phyloP scores from a whole-genome alignment of 768 basidiomycete species.

The Tephrocybe sp. region DNA sequence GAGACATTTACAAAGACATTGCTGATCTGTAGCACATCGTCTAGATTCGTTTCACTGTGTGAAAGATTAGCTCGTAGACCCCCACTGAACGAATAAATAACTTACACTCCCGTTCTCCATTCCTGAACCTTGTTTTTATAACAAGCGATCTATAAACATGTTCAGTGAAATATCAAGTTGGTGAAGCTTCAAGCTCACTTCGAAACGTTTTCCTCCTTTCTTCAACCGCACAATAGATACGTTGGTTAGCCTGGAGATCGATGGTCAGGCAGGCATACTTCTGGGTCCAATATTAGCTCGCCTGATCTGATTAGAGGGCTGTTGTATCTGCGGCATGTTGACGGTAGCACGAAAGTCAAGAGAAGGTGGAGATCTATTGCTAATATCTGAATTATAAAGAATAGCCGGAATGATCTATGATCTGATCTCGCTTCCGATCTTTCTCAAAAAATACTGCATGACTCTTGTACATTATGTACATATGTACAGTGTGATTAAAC shows the following conservation, averaged over 20 bases:
- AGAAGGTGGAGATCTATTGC: conserved; percentile 4
- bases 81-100: conserved; percentile 10
- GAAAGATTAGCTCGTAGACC: conserved; percentile 1
- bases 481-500: too few species aligned
- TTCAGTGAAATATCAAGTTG: conserved; percentile 6
- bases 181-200: conserved; percentile 47
- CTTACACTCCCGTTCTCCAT: conserved; percentile 89
- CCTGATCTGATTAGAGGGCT: conserved; percentile 93
- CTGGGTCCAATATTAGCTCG: conserved; percentile 23
- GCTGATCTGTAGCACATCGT: conserved; percentile 95
- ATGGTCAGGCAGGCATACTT: conserved; percentile 5
- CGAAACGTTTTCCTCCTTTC: conserved; percentile 97
- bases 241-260: conserved; percentile 78
- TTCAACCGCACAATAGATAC: conserved; percentile 95
- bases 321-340: conserved; percentile 61
- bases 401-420: too few species aligned
- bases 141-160: conserved; percentile 72
- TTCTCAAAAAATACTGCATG: too few species aligned
- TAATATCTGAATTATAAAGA: too few species aligned
- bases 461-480: too few species aligned
- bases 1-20: conserved; percentile 97
- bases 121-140: conserved; percentile 99
- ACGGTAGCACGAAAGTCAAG: too few species aligned
- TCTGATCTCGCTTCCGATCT: too few species aligned
- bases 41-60: conserved; percentile 77